A percentile compares a stretch with the other conserved stretches of the same genome.
phyloP scores from a whole-genome alignment of 495 filamentous ascomycete genomes.

The Tuber borchii region DNA sequence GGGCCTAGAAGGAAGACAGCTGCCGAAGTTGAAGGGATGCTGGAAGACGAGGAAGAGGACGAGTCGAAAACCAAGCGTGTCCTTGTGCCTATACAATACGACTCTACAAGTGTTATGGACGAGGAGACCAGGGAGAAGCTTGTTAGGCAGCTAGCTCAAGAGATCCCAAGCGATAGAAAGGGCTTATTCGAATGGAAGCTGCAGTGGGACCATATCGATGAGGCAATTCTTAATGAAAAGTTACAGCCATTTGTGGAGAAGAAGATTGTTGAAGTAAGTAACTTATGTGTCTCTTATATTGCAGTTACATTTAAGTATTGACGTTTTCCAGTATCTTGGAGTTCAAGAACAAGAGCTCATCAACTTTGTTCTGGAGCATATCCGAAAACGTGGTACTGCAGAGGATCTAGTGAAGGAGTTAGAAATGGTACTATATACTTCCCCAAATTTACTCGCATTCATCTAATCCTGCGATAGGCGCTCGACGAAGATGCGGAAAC shows the following conservation, averaged over 20 bases:
- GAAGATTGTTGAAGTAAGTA: slow-evolving; percentile 72
- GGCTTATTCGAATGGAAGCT: slow-evolving; percentile 88
- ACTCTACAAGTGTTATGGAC: slow-evolving; percentile 63
- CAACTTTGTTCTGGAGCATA: slow-evolving; percentile 81
- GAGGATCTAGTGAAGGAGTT: slow-evolving; percentile 76
- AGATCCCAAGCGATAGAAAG: slow-evolving; percentile 80
- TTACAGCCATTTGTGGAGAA: slow-evolving; percentile 93
- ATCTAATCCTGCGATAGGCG: slow-evolving; percentile 52
- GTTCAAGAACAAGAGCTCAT: slow-evolving; percentile 95
- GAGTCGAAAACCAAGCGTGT: slow-evolving; percentile 64
- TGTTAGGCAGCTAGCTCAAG: slow-evolving; percentile 69
- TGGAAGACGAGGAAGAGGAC: slow-evolving; percentile 90
- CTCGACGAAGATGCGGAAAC: slow-evolving; percentile 92
- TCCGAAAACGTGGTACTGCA: slow-evolving; percentile 69
- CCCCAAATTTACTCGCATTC: neutral
- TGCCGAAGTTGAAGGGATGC: slow-evolving; percentile 84
- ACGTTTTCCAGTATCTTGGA: slow-evolving; percentile 57
- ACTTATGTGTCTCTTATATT: neutral
- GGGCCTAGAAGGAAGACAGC: slow-evolving; percentile 68
- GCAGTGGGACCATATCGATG: slow-evolving; percentile 91
- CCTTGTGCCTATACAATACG: slow-evolving; percentile 88
- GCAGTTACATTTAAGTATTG: neutral
- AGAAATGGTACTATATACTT: slow-evolving; percentile 60
- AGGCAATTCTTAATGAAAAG: slow-evolving; percentile 74
- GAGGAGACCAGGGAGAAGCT: slow-evolving; percentile 70